Evolutionary conservation across 2,329 filamentous ascomycete species (phyloP).

Genomic region (Lasiodiplodia sp.): DNA sequence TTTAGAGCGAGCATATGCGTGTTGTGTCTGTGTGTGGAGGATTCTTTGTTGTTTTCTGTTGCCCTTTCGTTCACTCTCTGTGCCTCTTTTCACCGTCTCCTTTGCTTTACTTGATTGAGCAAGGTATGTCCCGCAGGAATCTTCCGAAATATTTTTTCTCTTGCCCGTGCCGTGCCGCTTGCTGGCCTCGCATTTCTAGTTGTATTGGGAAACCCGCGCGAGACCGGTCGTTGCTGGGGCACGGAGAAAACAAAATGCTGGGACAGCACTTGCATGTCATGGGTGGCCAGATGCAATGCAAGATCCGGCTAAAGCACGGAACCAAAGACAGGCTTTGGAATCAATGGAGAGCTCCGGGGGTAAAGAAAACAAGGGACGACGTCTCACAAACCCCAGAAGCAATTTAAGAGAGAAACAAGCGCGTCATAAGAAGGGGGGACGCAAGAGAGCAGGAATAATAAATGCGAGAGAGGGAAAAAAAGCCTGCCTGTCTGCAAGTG

Average conservation of each 20-base stretch:
- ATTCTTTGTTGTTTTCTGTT: neutral
- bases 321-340: no score
- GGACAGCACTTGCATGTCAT: no score
- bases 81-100: no score
- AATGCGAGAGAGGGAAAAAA: neutral
- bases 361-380: neutral
- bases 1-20: neutral
- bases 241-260: no score
- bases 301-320: neutral
- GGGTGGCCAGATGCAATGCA: no score
- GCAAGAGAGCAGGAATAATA: neutral
- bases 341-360: neutral
- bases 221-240: neutral
- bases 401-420: neutral
- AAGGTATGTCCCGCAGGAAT: no score
- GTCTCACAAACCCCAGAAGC: constrained; percentile 14
- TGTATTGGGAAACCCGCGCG: neutral
- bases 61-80: no score
- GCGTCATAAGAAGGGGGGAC: no score
- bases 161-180: neutral
- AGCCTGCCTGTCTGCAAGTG: no score
- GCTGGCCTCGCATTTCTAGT: neutral
- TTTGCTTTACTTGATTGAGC: no score
- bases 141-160: neutral
- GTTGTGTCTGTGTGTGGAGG: no score